Base-by-base conservation (phyloP, 179 eudicot species). In the Amaranthus tricolor region DNA sequence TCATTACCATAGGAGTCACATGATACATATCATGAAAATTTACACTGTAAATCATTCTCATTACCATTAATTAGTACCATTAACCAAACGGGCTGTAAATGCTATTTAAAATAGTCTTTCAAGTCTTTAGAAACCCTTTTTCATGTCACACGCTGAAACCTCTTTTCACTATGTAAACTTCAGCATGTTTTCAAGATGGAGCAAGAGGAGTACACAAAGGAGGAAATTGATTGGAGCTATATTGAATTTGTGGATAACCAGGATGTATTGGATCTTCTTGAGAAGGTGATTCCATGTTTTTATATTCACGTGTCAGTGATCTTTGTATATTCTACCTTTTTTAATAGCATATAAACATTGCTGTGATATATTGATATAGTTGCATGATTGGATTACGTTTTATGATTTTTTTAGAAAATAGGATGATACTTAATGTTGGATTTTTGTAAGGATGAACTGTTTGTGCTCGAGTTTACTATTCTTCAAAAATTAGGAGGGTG, bases 101-200 rank as follows among this genome's bases (percentile, higher is more conserved):
- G 40, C 40, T 21, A 48, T 58, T 17, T 12, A 48, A 54, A n/a
- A 19, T 10, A 56, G 77, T 73, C 6, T 45, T 44, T 44, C 71
- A n/a, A 59, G 71, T 55, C 11, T 67, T 62, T 6, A 9, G 31
- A 59, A 68, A 16, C 66, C 55, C 19, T 73, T 50, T 21, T 69
- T 20, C 49, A 62, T 7, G 6, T 77, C 55, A 73, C 54, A 63
- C 40, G 40, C 40, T 31, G 40, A 69, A 12, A 16, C 5, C 17
- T 70, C 66, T 31, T 31, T 2, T 82, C 76, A 54, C 54, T 66
- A 59, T 88, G 73, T 55, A 53, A 67, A 63, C 70, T 88, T 70
- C 89, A 89, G 89, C 94, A 91, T 74, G 92, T 91, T 72, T 91
- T 91, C 82, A 91, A 91, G 85, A 89, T 88, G 89, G 92, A 91